Percentiles rank a stretch among this genome's conserved stretches.
These are phyloP conservation scores for Orobanche coerulescens DNA, from an alignment of 257 asterid species.

Conservation along the genomic window DNA sequence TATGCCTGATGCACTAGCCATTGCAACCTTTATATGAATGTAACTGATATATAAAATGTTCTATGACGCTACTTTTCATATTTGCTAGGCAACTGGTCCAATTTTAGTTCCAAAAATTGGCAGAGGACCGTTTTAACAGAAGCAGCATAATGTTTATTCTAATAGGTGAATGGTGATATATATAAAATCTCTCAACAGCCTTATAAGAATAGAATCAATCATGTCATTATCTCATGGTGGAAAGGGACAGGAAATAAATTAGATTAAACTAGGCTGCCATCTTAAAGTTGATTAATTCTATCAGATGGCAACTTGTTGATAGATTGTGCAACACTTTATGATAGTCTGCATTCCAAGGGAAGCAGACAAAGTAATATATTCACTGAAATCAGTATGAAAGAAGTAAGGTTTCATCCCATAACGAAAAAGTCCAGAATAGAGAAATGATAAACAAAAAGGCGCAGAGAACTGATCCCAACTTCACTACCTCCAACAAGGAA, in stretches of 20 bases:
- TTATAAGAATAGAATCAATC: neutral
- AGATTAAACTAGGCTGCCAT: conserved; percentile 1
- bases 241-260: neutral
- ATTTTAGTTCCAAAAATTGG: neutral
- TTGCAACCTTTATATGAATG: no score
- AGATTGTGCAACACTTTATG: no score
- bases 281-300: no score
- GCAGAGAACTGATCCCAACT: neutral
- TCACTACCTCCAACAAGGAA: conserved; percentile 1
- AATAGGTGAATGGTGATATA: conserved; percentile 15
- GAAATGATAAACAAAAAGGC: neutral
- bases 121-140: neutral
- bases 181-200: neutral
- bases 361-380: no score
- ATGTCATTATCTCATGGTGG: neutral
- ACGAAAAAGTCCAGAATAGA: neutral
- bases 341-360: no score
- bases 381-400: no score
- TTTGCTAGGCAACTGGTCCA: no score
- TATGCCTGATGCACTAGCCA: no score
- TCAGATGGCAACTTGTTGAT: no score
- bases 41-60: neutral
- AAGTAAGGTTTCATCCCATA: neutral
- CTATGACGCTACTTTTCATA: no score
- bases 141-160: neutral